These are phyloP conservation scores for Hordeum marinum DNA, from an alignment of 176 grass and related monocot species.

Conservation along the genomic window DNA sequence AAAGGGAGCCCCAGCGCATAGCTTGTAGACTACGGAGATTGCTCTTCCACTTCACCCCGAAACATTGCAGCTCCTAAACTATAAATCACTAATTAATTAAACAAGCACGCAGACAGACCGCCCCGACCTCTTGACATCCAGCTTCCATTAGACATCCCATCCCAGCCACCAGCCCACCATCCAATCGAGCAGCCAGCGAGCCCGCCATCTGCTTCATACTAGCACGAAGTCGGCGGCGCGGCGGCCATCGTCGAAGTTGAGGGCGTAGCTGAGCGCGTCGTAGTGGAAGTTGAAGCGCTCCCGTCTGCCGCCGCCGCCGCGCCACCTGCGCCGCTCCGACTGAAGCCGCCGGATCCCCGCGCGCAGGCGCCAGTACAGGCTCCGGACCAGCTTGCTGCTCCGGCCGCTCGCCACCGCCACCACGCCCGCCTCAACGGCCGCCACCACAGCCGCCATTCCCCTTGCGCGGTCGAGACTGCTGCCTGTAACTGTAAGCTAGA, in stretches of 20 bases:
- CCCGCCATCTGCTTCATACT: background rate
- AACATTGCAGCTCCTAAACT: background rate
- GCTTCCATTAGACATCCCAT: background rate
- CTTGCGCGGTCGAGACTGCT: background rate
- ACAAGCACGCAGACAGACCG: background rate
- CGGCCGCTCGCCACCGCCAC: constrained; percentile 44
- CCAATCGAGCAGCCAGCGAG: background rate
- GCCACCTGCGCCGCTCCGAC: constrained; percentile 42
- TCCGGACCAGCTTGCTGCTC: constrained; percentile 39
- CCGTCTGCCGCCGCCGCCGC: constrained; percentile 18
- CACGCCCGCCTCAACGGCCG: constrained; percentile 48
- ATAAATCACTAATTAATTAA: background rate
- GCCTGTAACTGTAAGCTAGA: background rate
- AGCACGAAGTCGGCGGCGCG: constrained; percentile 27
- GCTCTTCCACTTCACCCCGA: background rate
- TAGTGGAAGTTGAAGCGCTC: constrained; percentile 78
- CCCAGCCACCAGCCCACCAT: background rate
- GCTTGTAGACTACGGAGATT: background rate
- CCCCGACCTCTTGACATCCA: background rate
- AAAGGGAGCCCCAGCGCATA: background rate
- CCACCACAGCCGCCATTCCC: constrained; percentile 33
- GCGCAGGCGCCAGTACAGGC: constrained; percentile 75
- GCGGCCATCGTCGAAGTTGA: constrained; percentile 87
- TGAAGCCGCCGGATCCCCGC: constrained; percentile 54
- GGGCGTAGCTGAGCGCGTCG: constrained; percentile 90